phyloP scores from a whole-genome alignment of 2,329 filamentous ascomycete genomes.

The Penicillium crustosum region DNA sequence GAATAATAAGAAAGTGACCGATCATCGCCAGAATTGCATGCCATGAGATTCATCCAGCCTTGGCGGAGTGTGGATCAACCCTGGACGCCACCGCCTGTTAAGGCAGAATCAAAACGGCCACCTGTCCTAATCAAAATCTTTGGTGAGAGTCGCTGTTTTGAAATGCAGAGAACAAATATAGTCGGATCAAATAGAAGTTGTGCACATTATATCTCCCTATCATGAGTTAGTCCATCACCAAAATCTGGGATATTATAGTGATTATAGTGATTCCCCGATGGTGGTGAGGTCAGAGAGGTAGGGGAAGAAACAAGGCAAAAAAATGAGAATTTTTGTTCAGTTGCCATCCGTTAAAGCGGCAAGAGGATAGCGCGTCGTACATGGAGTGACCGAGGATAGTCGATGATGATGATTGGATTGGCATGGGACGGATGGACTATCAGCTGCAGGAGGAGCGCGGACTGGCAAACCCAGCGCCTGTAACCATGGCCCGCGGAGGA shows the following conservation, averaged over 20 bases:
- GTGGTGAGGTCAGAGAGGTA: conserved; percentile 13
- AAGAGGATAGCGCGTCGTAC: conserved; percentile 31
- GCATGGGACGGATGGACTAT: conserved; percentile 22
- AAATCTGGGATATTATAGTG: neutral
- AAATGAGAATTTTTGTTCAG: conserved; percentile 36
- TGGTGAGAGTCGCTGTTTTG: neutral
- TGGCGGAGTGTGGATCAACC: conserved; percentile 21
- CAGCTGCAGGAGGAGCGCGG: conserved; percentile 32
- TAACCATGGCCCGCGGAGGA: conserved; percentile 29
- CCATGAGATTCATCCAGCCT: conserved; percentile 24
- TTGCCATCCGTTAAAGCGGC: conserved; percentile 38
- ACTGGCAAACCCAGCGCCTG: conserved; percentile 30
- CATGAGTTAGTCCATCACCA: neutral
- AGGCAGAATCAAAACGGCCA: conserved; percentile 22
- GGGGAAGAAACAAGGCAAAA: conserved; percentile 19
- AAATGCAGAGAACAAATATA: neutral
- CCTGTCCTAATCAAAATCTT: conserved; percentile 22
- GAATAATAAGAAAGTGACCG: conserved; percentile 5
- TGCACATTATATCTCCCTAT: neutral
- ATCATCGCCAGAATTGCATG: conserved; percentile 17
- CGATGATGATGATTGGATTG: conserved; percentile 30
- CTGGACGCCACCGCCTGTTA: conserved; percentile 15
- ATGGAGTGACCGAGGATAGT: conserved; percentile 28
- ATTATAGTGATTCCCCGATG: neutral
- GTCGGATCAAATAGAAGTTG: neutral